Evolutionary conservation across 345 rosid genomes (phyloP).

Genomic region (Lenwebbia sp.): DNA sequence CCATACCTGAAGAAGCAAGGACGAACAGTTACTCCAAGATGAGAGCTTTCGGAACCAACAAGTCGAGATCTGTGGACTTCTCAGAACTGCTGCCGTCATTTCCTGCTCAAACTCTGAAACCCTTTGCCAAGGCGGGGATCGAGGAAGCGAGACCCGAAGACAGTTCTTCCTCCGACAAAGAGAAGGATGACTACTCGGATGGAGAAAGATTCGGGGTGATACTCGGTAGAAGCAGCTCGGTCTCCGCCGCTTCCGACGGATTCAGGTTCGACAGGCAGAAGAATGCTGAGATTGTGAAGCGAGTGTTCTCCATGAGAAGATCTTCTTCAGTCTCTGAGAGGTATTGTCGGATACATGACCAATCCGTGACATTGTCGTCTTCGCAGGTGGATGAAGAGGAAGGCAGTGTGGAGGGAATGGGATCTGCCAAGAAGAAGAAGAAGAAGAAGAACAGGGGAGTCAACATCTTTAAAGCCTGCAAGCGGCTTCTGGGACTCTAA

Average conservation of each 20-base stretch:
- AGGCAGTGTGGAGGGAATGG: slow-evolving; percentile 5
- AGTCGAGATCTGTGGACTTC: slow-evolving; percentile 25
- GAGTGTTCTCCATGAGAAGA: slow-evolving; percentile 66
- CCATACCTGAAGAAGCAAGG: background rate
- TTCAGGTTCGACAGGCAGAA: slow-evolving; percentile 1
- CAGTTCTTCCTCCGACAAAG: slow-evolving; percentile 5
- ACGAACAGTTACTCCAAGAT: slow-evolving; percentile 42
- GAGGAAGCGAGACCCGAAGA: background rate
- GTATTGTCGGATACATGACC: slow-evolving; percentile 72
- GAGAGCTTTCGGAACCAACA: slow-evolving; percentile 2
- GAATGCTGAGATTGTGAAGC: slow-evolving; percentile 18
- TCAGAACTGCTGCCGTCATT: slow-evolving; percentile 18
- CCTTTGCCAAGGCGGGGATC: background rate
- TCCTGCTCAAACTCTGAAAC: background rate
- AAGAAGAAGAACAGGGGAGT: slow-evolving; percentile 36
- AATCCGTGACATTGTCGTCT: slow-evolving; percentile 30
- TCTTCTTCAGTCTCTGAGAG: slow-evolving; percentile 78
- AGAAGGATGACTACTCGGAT: slow-evolving; percentile 3
- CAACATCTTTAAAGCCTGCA: slow-evolving; percentile 71
- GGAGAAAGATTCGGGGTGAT: slow-evolving; percentile 8
- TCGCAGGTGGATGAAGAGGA: slow-evolving; percentile 35
- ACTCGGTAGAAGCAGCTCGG: slow-evolving; percentile 52
- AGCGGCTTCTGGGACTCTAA: slow-evolving; percentile 56
- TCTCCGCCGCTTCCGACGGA: slow-evolving; percentile 17
- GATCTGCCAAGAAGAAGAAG: slow-evolving; percentile 21